Evolutionary conservation across 495 filamentous ascomycete species (phyloP).

Genomic region (Immersiella caudata): DNA sequence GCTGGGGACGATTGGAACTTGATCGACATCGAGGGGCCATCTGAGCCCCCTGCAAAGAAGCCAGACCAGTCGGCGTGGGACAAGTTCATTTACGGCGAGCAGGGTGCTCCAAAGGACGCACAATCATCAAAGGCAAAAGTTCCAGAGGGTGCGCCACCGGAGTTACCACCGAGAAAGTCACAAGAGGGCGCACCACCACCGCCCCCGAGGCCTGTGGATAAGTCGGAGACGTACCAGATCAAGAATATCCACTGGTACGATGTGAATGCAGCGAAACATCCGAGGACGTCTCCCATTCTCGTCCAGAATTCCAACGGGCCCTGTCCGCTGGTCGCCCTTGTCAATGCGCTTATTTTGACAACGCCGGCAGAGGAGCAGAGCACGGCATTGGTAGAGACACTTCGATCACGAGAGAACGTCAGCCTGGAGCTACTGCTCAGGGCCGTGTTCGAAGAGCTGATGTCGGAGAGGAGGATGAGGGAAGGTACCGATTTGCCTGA

Average conservation of each 20-base stretch:
- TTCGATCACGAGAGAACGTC: conserved; percentile 82
- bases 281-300: conserved; percentile 70
- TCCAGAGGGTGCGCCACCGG: conserved; percentile 32
- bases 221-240: conserved; percentile 52
- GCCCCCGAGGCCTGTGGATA: conserved; percentile 42
- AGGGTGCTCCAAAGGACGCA: conserved; percentile 29
- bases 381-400: conserved; percentile 73
- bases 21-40: conserved; percentile 45
- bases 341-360: conserved; percentile 86
- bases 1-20: conserved; percentile 52
- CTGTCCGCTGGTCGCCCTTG: conserved; percentile 88
- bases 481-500: conserved; percentile 66
- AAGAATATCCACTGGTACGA: conserved; percentile 53
- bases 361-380: conserved; percentile 61
- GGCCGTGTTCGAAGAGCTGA: conserved; percentile 87
- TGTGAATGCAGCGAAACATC: conserved; percentile 41
- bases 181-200: conserved; percentile 36
- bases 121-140: conserved; percentile 16
- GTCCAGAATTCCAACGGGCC: conserved; percentile 93
- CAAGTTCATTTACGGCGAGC: conserved; percentile 38
- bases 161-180: conserved; percentile 43
- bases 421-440: conserved; percentile 83
- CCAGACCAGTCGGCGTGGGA: conserved; percentile 42
- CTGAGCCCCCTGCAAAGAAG: conserved; percentile 36
- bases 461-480: conserved; percentile 59